Base-by-base conservation (phyloP, 352 stramenopile genomes). In the Plasmopara halstedii region DNA sequence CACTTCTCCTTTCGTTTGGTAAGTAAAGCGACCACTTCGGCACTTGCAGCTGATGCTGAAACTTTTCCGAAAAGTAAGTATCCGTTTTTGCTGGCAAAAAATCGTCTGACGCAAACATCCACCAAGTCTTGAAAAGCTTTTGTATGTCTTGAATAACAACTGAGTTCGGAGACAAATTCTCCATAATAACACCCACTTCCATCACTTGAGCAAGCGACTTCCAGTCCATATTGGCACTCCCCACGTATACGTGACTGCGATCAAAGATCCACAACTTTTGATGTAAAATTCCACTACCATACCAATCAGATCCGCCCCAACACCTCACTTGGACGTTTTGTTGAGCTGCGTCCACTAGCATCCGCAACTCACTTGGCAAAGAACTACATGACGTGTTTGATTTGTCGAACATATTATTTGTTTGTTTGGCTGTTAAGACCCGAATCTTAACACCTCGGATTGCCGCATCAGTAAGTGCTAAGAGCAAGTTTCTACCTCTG, bases 181-280 rank as follows among this genome's bases (percentile, higher is more conserved):
- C 56, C 18, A 90, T 51, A 7, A 86, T 17, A 9, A 92, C 70
- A 15, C 81, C 81, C n/a, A 90, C 58, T 26, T 92, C 81, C 77
- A 89, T 90, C 17, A 92, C 81, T 47, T 92, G 78, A 26, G 75
- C 65, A 21, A 92, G 56, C 34, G 73, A 85, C 54, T 90, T 88
- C 78, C 81, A 92, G 60, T 92, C 81, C 78, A 90, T 90, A 51
- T 90, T 92, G 46, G 73, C 73, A 40, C 78, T 90, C 4, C 78
- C 81, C 13, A 92, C 58, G 55, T 90, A 90, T 45, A 83, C 65
- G 38, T 85, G 62, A 8, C 50, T 46, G 2, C 53, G 35, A 26
- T 92, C 81, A 37, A 85, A 87, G 18, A 90, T 46, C 73, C 78
- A 88, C 2, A 92, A 56, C 45, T 92, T 92, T 42, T 92, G 81